These are phyloP conservation scores for Maudiozyma turicensis DNA, from an alignment of 805 yeast genomes.

Conservation along the genomic window DNA sequence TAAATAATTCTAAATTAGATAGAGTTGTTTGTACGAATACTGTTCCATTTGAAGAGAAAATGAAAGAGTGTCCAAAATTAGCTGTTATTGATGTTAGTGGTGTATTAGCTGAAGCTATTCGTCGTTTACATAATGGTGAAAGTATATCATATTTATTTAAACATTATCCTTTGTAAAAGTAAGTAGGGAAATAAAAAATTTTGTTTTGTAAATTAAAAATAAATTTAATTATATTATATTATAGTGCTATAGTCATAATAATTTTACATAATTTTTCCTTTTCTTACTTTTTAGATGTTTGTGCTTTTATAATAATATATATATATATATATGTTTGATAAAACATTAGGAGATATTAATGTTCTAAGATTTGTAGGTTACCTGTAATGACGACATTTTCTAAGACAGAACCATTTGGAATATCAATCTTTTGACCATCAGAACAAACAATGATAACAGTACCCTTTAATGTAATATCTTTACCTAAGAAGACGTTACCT, in stretches of 20 bases:
- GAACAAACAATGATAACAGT: slow-evolving; percentile 96
- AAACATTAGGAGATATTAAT: slow-evolving; percentile 3
- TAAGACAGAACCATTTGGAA: slow-evolving; percentile 90
- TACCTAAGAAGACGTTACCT: slow-evolving; percentile 90
- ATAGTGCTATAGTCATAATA: no score
- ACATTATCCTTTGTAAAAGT: slow-evolving; percentile 19
- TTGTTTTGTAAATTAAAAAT: not conserved
- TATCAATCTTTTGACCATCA: slow-evolving; percentile 92
- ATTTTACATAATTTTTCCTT: no score
- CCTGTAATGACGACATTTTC: slow-evolving; percentile 98
- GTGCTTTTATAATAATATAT: not conserved
- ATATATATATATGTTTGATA: not conserved
- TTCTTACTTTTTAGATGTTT: no score
- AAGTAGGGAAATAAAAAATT: not conserved
- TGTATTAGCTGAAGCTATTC: slow-evolving; percentile 68
- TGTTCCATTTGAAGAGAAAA: slow-evolving; percentile 62
- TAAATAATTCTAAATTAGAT: slow-evolving; percentile 56
- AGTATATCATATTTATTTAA: slow-evolving; percentile 68
- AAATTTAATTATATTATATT: no score
- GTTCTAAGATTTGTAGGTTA: slow-evolving; percentile 64
- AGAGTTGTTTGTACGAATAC: slow-evolving; percentile 72
- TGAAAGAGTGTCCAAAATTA: slow-evolving; percentile 43
- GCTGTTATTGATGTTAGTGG: slow-evolving; percentile 61
- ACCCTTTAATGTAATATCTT: slow-evolving; percentile 84
- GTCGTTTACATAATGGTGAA: slow-evolving; percentile 82